phyloP scores from a whole-genome alignment of 805 yeast species.

The Debaryomyces tyrocola region DNA sequence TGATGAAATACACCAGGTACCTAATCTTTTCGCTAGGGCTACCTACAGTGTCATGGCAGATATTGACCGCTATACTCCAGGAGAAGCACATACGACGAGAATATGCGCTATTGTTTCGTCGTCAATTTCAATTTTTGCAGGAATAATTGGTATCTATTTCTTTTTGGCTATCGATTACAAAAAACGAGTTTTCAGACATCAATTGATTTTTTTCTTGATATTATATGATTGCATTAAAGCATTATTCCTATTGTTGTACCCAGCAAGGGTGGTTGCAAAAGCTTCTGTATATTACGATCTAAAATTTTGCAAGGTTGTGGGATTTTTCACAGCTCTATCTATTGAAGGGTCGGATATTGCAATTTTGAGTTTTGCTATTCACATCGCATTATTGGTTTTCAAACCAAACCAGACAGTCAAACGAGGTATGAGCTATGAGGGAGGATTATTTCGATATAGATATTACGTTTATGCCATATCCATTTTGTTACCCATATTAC shows the following conservation, averaged over 20 bases:
- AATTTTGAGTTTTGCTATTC: constrained; percentile 78
- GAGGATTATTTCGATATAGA: constrained; percentile 68
- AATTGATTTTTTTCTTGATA: constrained; percentile 64
- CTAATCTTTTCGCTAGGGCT: no score
- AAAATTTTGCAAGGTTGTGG: constrained; percentile 62
- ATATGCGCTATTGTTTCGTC: constrained; percentile 20
- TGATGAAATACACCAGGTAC: no score
- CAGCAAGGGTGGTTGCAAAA: constrained; percentile 52
- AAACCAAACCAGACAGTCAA: constrained; percentile 45
- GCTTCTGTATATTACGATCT: constrained; percentile 45
- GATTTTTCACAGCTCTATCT: constrained; percentile 77
- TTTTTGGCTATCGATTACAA: constrained; percentile 61
- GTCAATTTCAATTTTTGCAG: constrained; percentile 28
- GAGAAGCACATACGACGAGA: background rate
- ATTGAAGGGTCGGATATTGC: constrained; percentile 88
- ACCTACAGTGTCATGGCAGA: background rate
- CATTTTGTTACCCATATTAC: constrained; percentile 58
- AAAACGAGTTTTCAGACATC: constrained; percentile 65
- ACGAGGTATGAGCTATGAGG: constrained; percentile 50
- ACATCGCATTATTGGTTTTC: constrained; percentile 73
- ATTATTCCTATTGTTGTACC: constrained; percentile 64
- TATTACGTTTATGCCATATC: constrained; percentile 57
- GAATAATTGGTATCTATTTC: constrained; percentile 54
- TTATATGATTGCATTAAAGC: constrained; percentile 77
- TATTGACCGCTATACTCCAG: constrained; percentile 1